Evolutionary conservation across 176 grass and related monocot species (phyloP), one percentile per base, ranked within the genome.

Genomic region (Hordeum marinum): DNA sequence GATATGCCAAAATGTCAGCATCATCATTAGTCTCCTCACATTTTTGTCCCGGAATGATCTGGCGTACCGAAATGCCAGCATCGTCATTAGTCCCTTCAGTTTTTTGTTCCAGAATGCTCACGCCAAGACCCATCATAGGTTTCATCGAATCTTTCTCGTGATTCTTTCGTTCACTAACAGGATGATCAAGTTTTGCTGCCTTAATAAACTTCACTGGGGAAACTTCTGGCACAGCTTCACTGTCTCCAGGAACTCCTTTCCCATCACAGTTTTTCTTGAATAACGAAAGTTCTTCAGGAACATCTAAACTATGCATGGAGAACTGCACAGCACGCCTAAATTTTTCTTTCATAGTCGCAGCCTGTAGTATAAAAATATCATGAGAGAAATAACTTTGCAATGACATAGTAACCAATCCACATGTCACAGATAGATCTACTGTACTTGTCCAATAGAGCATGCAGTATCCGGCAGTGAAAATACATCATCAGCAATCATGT

Each of bases 371-470:
- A 24, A 61, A 61, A 61, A n/a, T 61, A 23, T 24, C n/a, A 48
- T 27, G 41, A 15, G 40, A 46, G 10, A 12, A 40, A 40, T 32
- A 29, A 29, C 7, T 82, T 40, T 60, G 13, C 18, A 58, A 11
- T 5, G 26, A 54, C 4, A 77, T 62, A 55, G 66, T 18, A 87
- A 78, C 5, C n/a, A 63, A 65, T 40, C 2, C 36, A 45, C 72
- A 11, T 8, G 48, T 46, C 36, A 58, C 37, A 76, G 24, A 24
- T 65, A 54, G 15, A 54, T 52, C 63, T 55, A 46, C 39, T 84
- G 86, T 88, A 96, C 94, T 83, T 88, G 67, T 63, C 94, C 94
- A 52, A 96, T 92, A 81, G 91, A 94, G 41, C 91, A 87, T 29
- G 91, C 20, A 45, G 43, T 13, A 85, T 83, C 86, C 15, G 92